phyloP scores from a whole-genome alignment of 805 yeast genomes.

The Candida awuae region DNA sequence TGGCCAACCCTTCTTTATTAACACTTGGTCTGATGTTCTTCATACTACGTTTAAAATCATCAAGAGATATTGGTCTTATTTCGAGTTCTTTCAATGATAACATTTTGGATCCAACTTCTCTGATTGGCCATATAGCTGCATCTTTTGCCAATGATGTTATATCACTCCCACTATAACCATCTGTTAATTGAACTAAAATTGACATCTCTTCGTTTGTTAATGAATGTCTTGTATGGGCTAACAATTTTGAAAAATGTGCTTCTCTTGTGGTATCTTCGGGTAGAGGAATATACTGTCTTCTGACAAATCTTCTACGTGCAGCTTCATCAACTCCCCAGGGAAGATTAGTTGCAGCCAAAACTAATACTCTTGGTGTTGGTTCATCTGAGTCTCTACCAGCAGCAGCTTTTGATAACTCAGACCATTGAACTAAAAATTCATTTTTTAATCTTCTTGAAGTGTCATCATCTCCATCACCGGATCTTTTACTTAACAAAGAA shows the following conservation, averaged over 20 bases:
- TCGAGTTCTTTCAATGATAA: slow-evolving; percentile 60
- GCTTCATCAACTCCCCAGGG: slow-evolving; percentile 99
- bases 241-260: slow-evolving; percentile 58
- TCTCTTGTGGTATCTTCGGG: slow-evolving; percentile 82
- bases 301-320: slow-evolving; percentile 85
- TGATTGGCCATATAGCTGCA: slow-evolving; percentile 95
- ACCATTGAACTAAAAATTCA: slow-evolving; percentile 93
- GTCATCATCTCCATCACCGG: slow-evolving; percentile 67
- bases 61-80: slow-evolving; percentile 65
- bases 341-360: slow-evolving; percentile 87
- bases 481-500: slow-evolving; percentile 72
- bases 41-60: slow-evolving; percentile 71
- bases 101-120: slow-evolving; percentile 81
- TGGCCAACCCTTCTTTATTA: slow-evolving; percentile 64
- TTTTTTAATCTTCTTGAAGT: slow-evolving; percentile 84
- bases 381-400: slow-evolving; percentile 55
- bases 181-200: slow-evolving; percentile 53
- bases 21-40: slow-evolving; percentile 83
- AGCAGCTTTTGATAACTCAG: slow-evolving; percentile 81
- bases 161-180: slow-evolving; percentile 79
- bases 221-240: slow-evolving; percentile 66
- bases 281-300: slow-evolving; percentile 86
- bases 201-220: slow-evolving; percentile 56
- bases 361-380: slow-evolving; percentile 64
- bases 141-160: slow-evolving; percentile 90